Evolutionary conservation across 495 filamentous ascomycete genomes (phyloP).

Genomic region (Cercophora newfieldiana): DNA sequence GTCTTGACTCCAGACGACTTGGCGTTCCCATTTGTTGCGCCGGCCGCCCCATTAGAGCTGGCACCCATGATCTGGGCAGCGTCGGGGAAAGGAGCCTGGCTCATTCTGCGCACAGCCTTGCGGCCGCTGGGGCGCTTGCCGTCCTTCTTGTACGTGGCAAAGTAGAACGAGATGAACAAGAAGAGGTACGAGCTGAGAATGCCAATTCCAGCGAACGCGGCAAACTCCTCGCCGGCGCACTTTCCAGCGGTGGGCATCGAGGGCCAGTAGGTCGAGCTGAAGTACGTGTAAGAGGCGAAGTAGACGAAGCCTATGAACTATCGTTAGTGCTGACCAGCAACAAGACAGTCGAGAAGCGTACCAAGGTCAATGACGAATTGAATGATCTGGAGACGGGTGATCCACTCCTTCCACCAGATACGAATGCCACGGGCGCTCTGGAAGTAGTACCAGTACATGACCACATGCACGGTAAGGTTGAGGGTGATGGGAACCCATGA

Average conservation of each 20-base stretch:
- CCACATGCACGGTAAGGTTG: slow-evolving; percentile 76
- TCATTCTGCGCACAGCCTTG: slow-evolving; percentile 57
- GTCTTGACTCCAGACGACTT: slow-evolving; percentile 49
- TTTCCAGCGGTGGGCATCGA: slow-evolving; percentile 77
- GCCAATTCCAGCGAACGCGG: slow-evolving; percentile 87
- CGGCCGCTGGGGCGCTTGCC: slow-evolving; percentile 60
- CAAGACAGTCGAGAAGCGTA: slow-evolving; percentile 38
- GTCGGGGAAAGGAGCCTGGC: slow-evolving; percentile 54
- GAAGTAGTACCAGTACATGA: slow-evolving; percentile 82
- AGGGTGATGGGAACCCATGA: slow-evolving; percentile 77
- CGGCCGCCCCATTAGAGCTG: slow-evolving; percentile 14
- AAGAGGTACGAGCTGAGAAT: slow-evolving; percentile 92
- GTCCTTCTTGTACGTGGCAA: slow-evolving; percentile 92
- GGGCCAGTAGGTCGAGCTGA: slow-evolving; percentile 87
- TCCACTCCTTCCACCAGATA: slow-evolving; percentile 92
- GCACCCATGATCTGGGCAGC: slow-evolving; percentile 44
- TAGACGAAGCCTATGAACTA: slow-evolving; percentile 75
- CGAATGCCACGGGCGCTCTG: slow-evolving; percentile 76
- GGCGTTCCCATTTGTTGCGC: slow-evolving; percentile 28
- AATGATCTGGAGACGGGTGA: slow-evolving; percentile 80
- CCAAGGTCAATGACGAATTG: slow-evolving; percentile 81
- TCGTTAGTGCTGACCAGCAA: slow-evolving; percentile 21
- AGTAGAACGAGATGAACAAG: slow-evolving; percentile 98
- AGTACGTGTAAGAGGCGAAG: slow-evolving; percentile 94
- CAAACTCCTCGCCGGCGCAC: slow-evolving; percentile 97